A percentile compares a stretch with the other conserved stretches of the same genome.
Evolutionary conservation across 202 grass and related monocot genomes (phyloP).

Genomic region (Brachypodium distachyon): DNA sequence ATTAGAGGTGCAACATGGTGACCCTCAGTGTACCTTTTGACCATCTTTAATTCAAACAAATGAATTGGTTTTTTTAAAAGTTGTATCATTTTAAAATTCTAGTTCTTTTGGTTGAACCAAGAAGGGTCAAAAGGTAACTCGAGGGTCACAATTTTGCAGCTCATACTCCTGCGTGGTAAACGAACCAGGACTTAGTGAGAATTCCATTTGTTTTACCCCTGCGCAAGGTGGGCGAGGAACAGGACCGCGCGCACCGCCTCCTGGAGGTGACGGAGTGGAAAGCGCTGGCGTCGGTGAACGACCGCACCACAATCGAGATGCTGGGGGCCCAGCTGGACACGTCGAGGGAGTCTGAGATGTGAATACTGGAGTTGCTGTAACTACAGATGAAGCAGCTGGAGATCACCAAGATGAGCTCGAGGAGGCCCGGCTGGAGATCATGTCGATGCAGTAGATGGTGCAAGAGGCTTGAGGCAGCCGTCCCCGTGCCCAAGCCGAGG

Average conservation of each 20-base stretch:
- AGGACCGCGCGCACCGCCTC: conserved; percentile 42
- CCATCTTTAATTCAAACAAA: no score
- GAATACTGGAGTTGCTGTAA: conserved; percentile 68
- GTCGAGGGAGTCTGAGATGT: conserved; percentile 60
- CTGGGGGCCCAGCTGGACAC: conserved; percentile 40
- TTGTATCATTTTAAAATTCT: no score
- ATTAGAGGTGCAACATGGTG: no score
- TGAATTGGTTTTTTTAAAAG: no score
- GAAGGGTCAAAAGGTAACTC: no score
- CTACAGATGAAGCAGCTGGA: conserved; percentile 87
- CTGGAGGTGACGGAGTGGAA: conserved; percentile 66
- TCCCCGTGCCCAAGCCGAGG: conserved; percentile 1
- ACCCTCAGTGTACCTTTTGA: no score
- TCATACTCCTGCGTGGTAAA: no score
- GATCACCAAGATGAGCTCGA: conserved; percentile 85
- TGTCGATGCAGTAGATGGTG: conserved; percentile 21
- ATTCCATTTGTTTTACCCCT: no score
- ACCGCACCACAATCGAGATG: conserved; percentile 35
- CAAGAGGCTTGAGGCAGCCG: conserved; percentile 17
- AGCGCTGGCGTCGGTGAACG: conserved; percentile 19
- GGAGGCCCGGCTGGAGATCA: conserved; percentile 58
- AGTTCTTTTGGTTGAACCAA: no score
- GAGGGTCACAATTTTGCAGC: no score
- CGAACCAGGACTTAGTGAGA: no score
- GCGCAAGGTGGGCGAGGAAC: conserved; percentile 51